phyloP scores from a whole-genome alignment of 1,139 yeast genomes.

The Yamadazyma songkhlaensis region DNA sequence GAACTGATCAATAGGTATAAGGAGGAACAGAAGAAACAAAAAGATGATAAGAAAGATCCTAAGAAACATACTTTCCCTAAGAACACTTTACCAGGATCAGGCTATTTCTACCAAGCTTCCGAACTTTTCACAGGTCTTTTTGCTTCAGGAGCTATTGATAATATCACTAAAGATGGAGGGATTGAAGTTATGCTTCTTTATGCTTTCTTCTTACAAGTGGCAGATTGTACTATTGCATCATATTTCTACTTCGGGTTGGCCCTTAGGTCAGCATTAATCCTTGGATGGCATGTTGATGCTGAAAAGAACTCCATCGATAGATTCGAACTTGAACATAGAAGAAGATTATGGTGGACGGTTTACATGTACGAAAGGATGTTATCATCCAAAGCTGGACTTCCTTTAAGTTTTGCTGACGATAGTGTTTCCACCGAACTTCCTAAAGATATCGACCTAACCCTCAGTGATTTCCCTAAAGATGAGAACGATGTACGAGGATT shows the following conservation, averaged over 20 bases:
- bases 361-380: conserved; percentile 87
- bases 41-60: conserved; percentile 16
- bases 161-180: conserved; percentile 75
- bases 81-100: conserved; percentile 68
- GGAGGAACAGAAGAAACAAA: conserved; percentile 34
- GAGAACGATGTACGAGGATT: conserved; percentile 48
- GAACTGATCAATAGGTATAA: conserved; percentile 20
- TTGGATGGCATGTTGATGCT: conserved; percentile 85
- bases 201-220: conserved; percentile 81
- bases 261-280: conserved; percentile 64
- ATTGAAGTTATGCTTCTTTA: conserved; percentile 75
- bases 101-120: conserved; percentile 73
- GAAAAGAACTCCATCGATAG: conserved; percentile 62
- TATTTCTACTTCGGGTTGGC: conserved; percentile 82
- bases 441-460: conserved; percentile 60
- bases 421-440: conserved; percentile 78
- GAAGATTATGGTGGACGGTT: conserved; percentile 90
- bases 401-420: conserved; percentile 74
- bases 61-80: conserved; percentile 12
- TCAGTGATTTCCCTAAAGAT: conserved; percentile 52
- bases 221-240: conserved; percentile 81
- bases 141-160: conserved; percentile 77
- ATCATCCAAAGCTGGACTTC: conserved; percentile 82
- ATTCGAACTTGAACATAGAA: conserved; percentile 72
- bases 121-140: conserved; percentile 71